Percentiles rank a stretch among this genome's conserved stretches.
Evolutionary conservation across 805 yeast species (phyloP).

Genomic region (Huiozyma sinensis): DNA sequence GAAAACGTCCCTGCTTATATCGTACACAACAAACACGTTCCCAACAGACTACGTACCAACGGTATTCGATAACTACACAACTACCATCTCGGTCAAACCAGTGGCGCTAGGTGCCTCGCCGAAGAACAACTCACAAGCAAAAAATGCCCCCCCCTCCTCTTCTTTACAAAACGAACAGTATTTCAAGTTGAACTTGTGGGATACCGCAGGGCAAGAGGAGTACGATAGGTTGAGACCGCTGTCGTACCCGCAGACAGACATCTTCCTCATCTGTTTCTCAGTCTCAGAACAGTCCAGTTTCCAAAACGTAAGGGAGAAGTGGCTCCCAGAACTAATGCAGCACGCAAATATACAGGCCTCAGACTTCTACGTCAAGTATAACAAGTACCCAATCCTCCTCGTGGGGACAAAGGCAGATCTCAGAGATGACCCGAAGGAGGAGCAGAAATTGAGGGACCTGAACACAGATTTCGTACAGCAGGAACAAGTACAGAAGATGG

Average conservation of each 20-base stretch:
- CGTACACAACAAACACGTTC: conserved; percentile 85
- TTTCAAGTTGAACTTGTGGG: conserved; percentile 83
- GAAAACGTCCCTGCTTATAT: conserved; percentile 77
- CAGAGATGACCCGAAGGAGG: conserved; percentile 67
- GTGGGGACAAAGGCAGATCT: conserved; percentile 87
- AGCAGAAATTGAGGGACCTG: conserved; percentile 44
- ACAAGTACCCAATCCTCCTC: conserved; percentile 41
- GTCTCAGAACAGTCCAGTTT: conserved; percentile 72
- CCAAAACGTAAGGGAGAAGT: conserved; percentile 68
- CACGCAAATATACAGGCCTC: conserved; percentile 53
- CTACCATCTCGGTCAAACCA: conserved; percentile 48
- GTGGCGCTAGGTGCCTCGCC: conserved; percentile 1
- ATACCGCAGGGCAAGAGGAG: conserved; percentile 92
- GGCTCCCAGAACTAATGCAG: conserved; percentile 81
- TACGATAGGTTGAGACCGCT: conserved; percentile 83
- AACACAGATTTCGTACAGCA: conserved; percentile 51
- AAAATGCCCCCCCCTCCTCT: neutral
- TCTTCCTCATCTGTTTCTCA: conserved; percentile 77
- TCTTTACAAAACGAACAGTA: conserved; percentile 25
- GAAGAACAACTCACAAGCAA: neutral
- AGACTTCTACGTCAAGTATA: conserved; percentile 9
- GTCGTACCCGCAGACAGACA: conserved; percentile 86
- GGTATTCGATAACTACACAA: conserved; percentile 85
- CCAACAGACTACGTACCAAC: conserved; percentile 93
- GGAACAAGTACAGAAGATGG: conserved; percentile 54